Conservation (phyloP, 768 basidiomycete species). For the Dioszegia crocea region DNA sequence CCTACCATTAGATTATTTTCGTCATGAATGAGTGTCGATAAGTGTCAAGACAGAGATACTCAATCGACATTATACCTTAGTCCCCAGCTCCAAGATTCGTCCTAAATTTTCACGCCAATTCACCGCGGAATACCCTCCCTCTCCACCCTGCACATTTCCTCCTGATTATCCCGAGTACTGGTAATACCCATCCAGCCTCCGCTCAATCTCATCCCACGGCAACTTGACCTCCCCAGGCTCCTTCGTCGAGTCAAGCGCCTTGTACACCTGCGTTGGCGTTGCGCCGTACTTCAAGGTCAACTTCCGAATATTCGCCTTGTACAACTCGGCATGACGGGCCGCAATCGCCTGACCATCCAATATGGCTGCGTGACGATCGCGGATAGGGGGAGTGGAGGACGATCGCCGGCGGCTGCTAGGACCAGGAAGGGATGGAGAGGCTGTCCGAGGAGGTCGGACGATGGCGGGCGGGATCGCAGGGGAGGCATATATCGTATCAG, state of each 20-base stretch:
- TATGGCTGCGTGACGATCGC: neutral
- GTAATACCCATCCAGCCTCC: slow-evolving; percentile 4
- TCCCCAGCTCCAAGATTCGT: too few species aligned
- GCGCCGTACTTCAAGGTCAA: slow-evolving; percentile 7
- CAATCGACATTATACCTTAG: too few species aligned
- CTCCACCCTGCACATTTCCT: too few species aligned
- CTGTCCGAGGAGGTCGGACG: neutral
- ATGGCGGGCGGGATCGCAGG: slow-evolving; percentile 1
- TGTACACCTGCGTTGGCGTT: neutral
- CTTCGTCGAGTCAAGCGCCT: neutral
- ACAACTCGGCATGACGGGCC: neutral
- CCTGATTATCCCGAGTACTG: neutral
- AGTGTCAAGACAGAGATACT: too few species aligned
- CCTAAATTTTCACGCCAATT: too few species aligned
- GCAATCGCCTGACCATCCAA: slow-evolving; percentile 9
- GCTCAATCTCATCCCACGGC: slow-evolving; percentile 15
- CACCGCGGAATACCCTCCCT: too few species aligned
- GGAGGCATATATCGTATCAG: slow-evolving; percentile 8
- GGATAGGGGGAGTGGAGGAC: neutral
- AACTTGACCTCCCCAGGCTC: neutral
- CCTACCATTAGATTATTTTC: too few species aligned
- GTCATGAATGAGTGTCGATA: too few species aligned
- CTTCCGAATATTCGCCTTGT: slow-evolving; percentile 3
- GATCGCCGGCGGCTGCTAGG: neutral
- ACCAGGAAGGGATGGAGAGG: neutral